These are phyloP conservation scores for Phytophthora pistaciae DNA, from an alignment of 352 stramenopile genomes.

Conservation along the genomic window DNA sequence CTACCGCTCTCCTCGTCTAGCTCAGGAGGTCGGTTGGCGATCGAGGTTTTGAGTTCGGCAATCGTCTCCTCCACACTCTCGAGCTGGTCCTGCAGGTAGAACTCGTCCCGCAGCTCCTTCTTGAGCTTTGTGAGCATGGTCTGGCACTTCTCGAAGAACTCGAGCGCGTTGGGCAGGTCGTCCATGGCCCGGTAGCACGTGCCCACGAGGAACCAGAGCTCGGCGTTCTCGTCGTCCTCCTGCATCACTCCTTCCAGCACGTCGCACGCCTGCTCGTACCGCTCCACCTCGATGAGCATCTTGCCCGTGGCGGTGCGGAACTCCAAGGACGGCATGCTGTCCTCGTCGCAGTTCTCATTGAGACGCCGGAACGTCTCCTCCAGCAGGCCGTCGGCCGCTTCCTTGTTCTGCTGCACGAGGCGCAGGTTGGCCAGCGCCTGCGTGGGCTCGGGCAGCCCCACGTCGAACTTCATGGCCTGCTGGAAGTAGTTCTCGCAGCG, in stretches of 20 bases:
- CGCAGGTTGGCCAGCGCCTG: slow-evolving; percentile 96
- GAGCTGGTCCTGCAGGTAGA: slow-evolving; percentile 82
- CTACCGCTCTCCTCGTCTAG: slow-evolving; percentile 67
- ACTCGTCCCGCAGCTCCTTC: slow-evolving; percentile 73
- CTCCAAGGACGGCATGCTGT: slow-evolving; percentile 83
- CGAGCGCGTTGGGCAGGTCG: slow-evolving; percentile 78
- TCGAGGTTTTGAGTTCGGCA: slow-evolving; percentile 55
- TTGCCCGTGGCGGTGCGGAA: slow-evolving; percentile 88
- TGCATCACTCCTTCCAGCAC: slow-evolving; percentile 90
- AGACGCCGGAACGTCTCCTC: slow-evolving; percentile 93
- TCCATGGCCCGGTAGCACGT: slow-evolving; percentile 91
- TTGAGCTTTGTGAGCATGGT: slow-evolving; percentile 86
- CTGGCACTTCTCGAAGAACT: slow-evolving; percentile 89
- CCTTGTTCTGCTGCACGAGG: slow-evolving; percentile 93
- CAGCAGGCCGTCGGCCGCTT: slow-evolving; percentile 91
- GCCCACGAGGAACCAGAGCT: slow-evolving; percentile 91
- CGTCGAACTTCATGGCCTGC: slow-evolving; percentile 91
- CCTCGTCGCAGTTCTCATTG: slow-evolving; percentile 74
- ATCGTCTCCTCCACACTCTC: slow-evolving; percentile 80
- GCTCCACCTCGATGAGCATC: slow-evolving; percentile 88
- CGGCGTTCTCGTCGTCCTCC: slow-evolving; percentile 91
- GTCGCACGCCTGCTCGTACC: slow-evolving; percentile 83
- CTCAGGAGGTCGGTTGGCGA: slow-evolving; percentile 64
- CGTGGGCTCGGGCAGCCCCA: slow-evolving; percentile 92
- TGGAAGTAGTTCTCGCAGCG: slow-evolving; percentile 93